Conservation (phyloP, 768 basidiomycete species). For the Auricularia sp. region DNA sequence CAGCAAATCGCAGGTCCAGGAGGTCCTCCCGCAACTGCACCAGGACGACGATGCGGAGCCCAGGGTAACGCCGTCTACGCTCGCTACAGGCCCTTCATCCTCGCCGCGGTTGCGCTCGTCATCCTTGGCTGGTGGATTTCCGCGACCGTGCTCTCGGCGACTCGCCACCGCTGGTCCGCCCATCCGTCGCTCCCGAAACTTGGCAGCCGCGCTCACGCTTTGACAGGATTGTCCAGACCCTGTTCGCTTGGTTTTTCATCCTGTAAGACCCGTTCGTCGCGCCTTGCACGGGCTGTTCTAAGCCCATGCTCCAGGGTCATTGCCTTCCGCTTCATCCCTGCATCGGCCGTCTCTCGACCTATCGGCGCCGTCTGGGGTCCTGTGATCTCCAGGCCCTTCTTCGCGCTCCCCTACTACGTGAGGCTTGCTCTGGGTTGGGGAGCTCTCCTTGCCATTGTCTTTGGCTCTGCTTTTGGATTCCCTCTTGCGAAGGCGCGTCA, state of each 20-base stretch:
- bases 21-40: background rate
- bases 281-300: background rate
- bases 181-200: slow-evolving; percentile 7
- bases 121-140: slow-evolving; percentile 86
- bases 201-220: slow-evolving; percentile 5
- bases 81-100: slow-evolving; percentile 24
- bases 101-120: slow-evolving; percentile 42
- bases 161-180: slow-evolving; percentile 64
- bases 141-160: slow-evolving; percentile 53
- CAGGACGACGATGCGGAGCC: slow-evolving; percentile 9
- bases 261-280: slow-evolving; percentile 33
- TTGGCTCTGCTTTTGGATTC: slow-evolving; percentile 85
- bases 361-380: slow-evolving; percentile 63
- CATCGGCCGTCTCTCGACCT: slow-evolving; percentile 58
- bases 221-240: slow-evolving; percentile 64
- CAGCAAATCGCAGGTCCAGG: slow-evolving; percentile 13
- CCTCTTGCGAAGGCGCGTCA: slow-evolving; percentile 40
- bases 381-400: slow-evolving; percentile 57
- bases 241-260: slow-evolving; percentile 79
- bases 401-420: slow-evolving; percentile 38
- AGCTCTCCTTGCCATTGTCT: slow-evolving; percentile 62
- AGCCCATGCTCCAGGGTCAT: slow-evolving; percentile 37
- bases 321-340: slow-evolving; percentile 78
- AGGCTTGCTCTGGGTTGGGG: slow-evolving; percentile 67
- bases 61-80: slow-evolving; percentile 8